Evolutionary conservation across 2,329 filamentous ascomycete species (phyloP), one percentile per base, ranked within the genome.

Genomic region (Phialophora tarda): DNA sequence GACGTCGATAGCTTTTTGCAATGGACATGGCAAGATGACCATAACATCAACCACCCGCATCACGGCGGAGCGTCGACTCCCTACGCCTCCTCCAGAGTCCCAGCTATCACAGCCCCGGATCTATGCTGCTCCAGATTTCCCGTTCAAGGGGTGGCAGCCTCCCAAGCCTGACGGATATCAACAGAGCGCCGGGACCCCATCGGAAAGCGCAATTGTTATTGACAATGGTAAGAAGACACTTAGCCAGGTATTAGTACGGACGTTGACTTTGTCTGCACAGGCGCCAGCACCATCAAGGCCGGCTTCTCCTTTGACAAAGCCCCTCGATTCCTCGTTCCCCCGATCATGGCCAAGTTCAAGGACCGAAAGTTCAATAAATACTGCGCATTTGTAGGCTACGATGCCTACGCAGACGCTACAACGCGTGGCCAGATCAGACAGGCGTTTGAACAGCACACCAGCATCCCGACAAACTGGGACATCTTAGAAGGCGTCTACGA

Each of bases 401-500:
- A 99, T 81, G 92, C 96, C 75, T 98, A 95, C 75, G 90, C 93
- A 70, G 95, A 99, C 79, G 95, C 94, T 28, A 97, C 93, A 1
- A 93, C 95, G 24, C 87, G 92, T 64, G 92, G 93, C 11, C 95
- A 98, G 77, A 89, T 96, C 66, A 90, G 94, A 76, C 91, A 92
- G 77, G 90, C 93, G 1, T 98, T 97, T 74, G 95, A 99, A 77
- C 86, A 90, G 1, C 93, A 93, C 26, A 94, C 90, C 53, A 94
- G 93, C 70, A 90, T 99, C 56, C 88, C 98, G 67, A 93, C 92
- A 78, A 98, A 98, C 77, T 99, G 96, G 93, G 95, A 99, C 78
- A 93, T 93, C 38, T 93, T 97, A 88, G 95, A 99, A 78, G 93
- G 94, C 65, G 84, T 97, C 4, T 81, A 99, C 55, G 95, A 99